Evolutionary conservation across 768 basidiomycete genomes (phyloP).

Genomic region (Pulveroboletus ravenelii): DNA sequence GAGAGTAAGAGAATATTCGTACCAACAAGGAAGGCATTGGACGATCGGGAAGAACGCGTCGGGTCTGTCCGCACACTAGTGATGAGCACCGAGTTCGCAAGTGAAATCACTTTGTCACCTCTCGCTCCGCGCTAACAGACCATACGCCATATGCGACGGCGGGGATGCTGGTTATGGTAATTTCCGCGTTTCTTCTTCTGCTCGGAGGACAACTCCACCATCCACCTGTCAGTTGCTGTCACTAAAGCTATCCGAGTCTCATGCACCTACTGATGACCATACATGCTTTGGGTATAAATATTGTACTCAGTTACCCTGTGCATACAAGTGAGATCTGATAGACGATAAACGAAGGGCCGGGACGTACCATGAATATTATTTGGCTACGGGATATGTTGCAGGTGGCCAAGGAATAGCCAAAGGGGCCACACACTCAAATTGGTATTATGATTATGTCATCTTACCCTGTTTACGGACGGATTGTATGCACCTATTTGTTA

Average conservation of each 20-base stretch:
- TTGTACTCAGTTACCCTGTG: conserved; percentile 40
- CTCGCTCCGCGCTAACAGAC: conserved; percentile 69
- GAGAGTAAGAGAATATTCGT: conserved; percentile 22
- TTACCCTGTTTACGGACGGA: no score
- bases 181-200: conserved; percentile 82
- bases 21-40: conserved; percentile 81
- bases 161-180: conserved; percentile 65
- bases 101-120: conserved; percentile 44
- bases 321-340: no score
- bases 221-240: conserved; percentile 53
- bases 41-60: conserved; percentile 54
- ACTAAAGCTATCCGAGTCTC: neutral
- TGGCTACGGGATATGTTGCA: no score
- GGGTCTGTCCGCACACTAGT: conserved; percentile 38
- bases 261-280: conserved; percentile 85
- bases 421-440: no score
- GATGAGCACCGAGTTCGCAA: conserved; percentile 4
- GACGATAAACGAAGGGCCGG: no score
- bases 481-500: no score
- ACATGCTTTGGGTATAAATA: conserved; percentile 95
- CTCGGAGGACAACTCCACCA: conserved; percentile 94
- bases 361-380: no score
- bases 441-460: no score
- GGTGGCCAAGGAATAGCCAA: no score
- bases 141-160: conserved; percentile 64